Evolutionary conservation across 2,329 filamentous ascomycete genomes (phyloP).

Genomic region (Phaeoacremonium minimum): DNA sequence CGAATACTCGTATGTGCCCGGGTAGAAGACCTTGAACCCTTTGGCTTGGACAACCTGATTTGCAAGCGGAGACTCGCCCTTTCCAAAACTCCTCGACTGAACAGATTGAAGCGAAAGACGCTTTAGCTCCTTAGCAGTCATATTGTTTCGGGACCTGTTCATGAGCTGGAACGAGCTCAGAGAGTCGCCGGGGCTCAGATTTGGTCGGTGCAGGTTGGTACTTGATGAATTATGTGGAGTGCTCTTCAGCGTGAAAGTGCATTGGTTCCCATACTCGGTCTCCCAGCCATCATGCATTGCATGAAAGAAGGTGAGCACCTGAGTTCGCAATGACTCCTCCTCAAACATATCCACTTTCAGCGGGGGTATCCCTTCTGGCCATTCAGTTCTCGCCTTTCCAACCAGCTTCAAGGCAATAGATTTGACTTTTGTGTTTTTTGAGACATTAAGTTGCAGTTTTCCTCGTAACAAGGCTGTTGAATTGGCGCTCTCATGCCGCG

Average conservation of each 20-base stretch:
- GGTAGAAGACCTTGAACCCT: slow-evolving; percentile 81
- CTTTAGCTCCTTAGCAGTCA: slow-evolving; percentile 52
- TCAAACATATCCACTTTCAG: slow-evolving; percentile 80
- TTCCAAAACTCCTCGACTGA: slow-evolving; percentile 80
- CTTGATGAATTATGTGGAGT: slow-evolving; percentile 27
- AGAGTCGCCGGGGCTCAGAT: slow-evolving; percentile 19
- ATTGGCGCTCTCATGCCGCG: slow-evolving; percentile 50
- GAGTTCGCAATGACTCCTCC: slow-evolving; percentile 79
- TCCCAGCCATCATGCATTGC: slow-evolving; percentile 60
- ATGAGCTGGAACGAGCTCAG: slow-evolving; percentile 22
- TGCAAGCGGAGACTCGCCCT: slow-evolving; percentile 66
- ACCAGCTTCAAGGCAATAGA: slow-evolving; percentile 82
- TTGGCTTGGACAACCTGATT: slow-evolving; percentile 56
- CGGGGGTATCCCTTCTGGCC: slow-evolving; percentile 93
- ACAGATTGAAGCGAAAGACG: slow-evolving; percentile 75
- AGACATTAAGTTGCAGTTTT: slow-evolving; percentile 73
- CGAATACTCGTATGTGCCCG: slow-evolving; percentile 62
- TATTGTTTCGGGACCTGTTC: slow-evolving; percentile 20
- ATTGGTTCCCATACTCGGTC: slow-evolving; percentile 59
- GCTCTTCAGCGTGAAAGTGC: slow-evolving; percentile 46
- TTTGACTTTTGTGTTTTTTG: slow-evolving; percentile 91
- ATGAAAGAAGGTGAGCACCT: slow-evolving; percentile 91
- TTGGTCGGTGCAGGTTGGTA: slow-evolving; percentile 19
- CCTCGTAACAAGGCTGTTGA: slow-evolving; percentile 79
- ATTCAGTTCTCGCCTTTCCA: slow-evolving; percentile 84